Base-by-base conservation (phyloP, 2,329 filamentous ascomycete genomes). In the Verticillium dahliae region DNA sequence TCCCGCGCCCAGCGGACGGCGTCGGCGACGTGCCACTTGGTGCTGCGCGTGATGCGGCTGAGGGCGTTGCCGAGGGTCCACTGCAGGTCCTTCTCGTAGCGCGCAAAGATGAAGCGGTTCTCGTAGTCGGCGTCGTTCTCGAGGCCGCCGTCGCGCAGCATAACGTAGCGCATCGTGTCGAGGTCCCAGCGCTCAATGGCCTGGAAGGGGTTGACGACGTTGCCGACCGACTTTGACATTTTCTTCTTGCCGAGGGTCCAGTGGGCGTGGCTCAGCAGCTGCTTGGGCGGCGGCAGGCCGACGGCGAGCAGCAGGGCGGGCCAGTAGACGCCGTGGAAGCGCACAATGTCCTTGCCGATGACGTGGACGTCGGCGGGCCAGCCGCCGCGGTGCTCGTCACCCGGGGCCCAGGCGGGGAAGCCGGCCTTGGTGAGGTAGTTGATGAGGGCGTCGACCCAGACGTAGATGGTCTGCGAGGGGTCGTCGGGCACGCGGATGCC, bases 241-340 rank as follows among this genome's bases (percentile, higher is more conserved):
- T 99, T 99, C 68, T 88, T 85, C 60, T 86, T 86, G 61, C 90
- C 91, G 76, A 99, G 88, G 14, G 92, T 96, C 95, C 96, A 99
- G 73, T 99, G 95, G 2, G 89, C 92, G 72, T 99, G 95, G 59
- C 91, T 91, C 2, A 99, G 80, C 37, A 99, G 85, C 65, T 87
- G 87, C 70, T 87, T 89, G 1, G 95, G 92, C 1, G 90, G 79
- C 1, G 91, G 89, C 4, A 98, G 80, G 59, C 88, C 87, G 14
- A 97, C 80, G 1, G 95, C 94, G 83, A 99, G 89, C 15, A 99
- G 86, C 68, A 99, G 90, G 3, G 95, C 95, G 0, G 95, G 95
- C 95, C 96, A 99, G 80, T 99, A 99, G 57, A 99, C 88, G 74
- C 91, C 94, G 73, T 99, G 96, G 75, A 99, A 99, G 18, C 92